Conservation (phyloP, 371 early-diverging fungal species). For the Synchytrium microbalum region DNA sequence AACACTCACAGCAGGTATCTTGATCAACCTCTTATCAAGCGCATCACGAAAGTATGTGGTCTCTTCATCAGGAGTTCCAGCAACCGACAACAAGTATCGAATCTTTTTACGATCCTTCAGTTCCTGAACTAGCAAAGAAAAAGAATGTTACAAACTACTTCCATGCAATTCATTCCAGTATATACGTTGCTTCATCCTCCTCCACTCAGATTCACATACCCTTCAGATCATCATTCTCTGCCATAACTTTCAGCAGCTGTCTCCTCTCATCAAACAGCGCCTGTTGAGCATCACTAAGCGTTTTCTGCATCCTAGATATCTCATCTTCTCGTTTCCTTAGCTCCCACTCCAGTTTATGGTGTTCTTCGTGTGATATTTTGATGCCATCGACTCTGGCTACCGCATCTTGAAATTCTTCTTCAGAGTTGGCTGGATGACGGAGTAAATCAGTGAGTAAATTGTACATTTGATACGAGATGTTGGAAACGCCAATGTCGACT, state of each 20-base stretch:
- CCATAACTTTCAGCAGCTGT: conserved; percentile 31
- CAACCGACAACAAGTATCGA: conserved; percentile 36
- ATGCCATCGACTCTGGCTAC: conserved; percentile 25
- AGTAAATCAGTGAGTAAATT: too few relatives aligned
- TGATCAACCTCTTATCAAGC: conserved; percentile 33
- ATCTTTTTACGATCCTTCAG: conserved; percentile 49
- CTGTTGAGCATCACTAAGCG: conserved; percentile 35
- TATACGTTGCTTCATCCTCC: too few relatives aligned
- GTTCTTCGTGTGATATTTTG: conserved; percentile 35
- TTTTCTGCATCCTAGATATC: conserved; percentile 32
- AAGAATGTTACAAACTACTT: not conserved
- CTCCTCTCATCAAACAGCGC: conserved; percentile 42
- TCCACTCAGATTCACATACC: too few relatives aligned
- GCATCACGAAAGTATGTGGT: conserved; percentile 41
- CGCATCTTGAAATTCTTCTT: conserved; percentile 32
- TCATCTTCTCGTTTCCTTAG: conserved; percentile 34
- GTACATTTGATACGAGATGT: too few relatives aligned
- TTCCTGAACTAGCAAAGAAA: conserved; percentile 38
- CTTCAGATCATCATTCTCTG: conserved; percentile 46
- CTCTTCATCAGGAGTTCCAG: conserved; percentile 29
- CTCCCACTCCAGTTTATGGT: conserved; percentile 38
- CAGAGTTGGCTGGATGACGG: conserved; percentile 24
- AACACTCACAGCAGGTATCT: conserved; percentile 9
- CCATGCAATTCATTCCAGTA: too few relatives aligned
- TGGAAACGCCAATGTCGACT: too few relatives aligned